These are phyloP conservation scores for Arctium lappa DNA, from an alignment of 129 eudicot genomes.

Conservation along the genomic window DNA sequence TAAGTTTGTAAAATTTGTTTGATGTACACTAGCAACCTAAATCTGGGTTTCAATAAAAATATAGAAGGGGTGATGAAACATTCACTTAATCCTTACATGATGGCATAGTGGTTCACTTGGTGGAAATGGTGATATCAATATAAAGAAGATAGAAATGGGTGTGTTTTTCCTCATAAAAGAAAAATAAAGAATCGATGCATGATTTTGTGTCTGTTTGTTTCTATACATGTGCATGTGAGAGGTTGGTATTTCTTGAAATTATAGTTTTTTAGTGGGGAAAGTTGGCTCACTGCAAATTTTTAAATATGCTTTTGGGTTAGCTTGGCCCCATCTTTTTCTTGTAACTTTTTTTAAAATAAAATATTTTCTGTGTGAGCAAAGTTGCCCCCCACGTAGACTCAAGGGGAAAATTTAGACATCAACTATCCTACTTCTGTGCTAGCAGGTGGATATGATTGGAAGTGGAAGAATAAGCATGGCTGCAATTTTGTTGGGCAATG, in stretches of 20 bases:
- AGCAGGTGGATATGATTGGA: conserved; percentile 1
- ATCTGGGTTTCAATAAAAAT: background rate
- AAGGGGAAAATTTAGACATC: background rate
- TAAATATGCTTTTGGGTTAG: background rate
- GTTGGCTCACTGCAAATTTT: background rate
- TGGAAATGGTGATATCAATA: background rate
- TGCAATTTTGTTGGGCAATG: background rate
- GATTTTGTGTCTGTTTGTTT: background rate
- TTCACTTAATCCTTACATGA: conserved; percentile 1
- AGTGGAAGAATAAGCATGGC: background rate
- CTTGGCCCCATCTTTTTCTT: conserved; percentile 2
- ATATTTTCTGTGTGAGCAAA: background rate
- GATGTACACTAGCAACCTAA: background rate
- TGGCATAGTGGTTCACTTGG: background rate
- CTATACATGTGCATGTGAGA: background rate
- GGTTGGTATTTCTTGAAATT: background rate
- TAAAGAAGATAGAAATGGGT: background rate
- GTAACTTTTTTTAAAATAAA: background rate
- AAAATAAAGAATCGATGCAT: background rate
- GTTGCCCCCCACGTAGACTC: background rate
- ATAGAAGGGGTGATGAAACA: background rate
- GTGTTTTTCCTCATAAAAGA: background rate
- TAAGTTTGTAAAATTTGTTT: background rate
- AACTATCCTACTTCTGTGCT: background rate
- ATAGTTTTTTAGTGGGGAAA: background rate